phyloP scores from a whole-genome alignment of 2,329 filamentous ascomycete genomes.

The Ophiosphaerella narmari region DNA sequence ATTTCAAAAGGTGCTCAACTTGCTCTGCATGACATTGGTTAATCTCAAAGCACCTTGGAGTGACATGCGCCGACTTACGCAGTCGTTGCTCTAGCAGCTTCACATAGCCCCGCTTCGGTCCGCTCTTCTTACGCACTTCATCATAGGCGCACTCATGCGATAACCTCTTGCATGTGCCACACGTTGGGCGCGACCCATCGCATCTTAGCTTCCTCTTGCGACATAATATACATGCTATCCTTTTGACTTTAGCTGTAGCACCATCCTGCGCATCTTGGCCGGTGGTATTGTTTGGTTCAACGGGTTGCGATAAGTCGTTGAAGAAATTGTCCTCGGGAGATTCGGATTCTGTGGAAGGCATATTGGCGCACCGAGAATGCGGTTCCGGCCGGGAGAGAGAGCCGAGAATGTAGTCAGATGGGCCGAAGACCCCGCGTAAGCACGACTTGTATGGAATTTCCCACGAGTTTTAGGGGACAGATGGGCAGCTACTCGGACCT shows the following conservation, averaged over 20 bases:
- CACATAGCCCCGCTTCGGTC: slow-evolving; percentile 91
- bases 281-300: slow-evolving; percentile 43
- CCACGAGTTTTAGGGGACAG: not conserved
- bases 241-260: slow-evolving; percentile 63
- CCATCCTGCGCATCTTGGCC: slow-evolving; percentile 53
- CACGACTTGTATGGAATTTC: slow-evolving; percentile 3
- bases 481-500: not conserved
- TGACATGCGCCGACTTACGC: slow-evolving; percentile 62
- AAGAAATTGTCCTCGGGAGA: slow-evolving; percentile 56
- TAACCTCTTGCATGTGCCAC: slow-evolving; percentile 84
- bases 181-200: slow-evolving; percentile 82
- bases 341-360: slow-evolving; percentile 38
- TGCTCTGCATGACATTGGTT: slow-evolving; percentile 65
- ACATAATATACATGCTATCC: slow-evolving; percentile 93
- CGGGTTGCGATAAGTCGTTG: slow-evolving; percentile 59
- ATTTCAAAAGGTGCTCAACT: slow-evolving; percentile 88
- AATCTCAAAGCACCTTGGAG: not conserved
- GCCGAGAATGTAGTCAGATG: not conserved
- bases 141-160: slow-evolving; percentile 89
- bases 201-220: slow-evolving; percentile 90
- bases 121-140: slow-evolving; percentile 90
- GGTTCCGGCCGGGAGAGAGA: not conserved
- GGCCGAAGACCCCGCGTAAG: slow-evolving; percentile 6
- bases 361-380: slow-evolving; percentile 13
- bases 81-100: slow-evolving; percentile 91